Evolutionary conservation across 352 stramenopile genomes (phyloP), one percentile per base, ranked within the genome.

Genomic region (Thalassiosira delicatula): DNA sequence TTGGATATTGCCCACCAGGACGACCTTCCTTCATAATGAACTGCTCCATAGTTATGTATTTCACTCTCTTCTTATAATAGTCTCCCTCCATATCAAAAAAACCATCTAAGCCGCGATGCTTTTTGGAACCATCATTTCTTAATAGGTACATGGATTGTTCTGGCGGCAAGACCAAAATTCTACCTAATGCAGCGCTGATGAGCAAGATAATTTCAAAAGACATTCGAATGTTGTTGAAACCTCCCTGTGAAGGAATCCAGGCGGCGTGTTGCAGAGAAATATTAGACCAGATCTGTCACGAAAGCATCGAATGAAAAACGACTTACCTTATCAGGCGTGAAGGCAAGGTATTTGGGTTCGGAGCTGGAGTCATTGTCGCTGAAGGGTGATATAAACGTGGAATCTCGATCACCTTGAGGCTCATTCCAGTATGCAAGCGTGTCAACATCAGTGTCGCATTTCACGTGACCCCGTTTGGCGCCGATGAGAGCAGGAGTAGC

Each of bases 101-200:
- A 60, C 91, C 87, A 65, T 79, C 85, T 80, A 94, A 94, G 11
- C 84, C 90, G 42, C 83, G 80, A 25, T 91, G 69, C 32, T 78
- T 87, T 42, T 88, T 86, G 2, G 27, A 29, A 51, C 40, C 63
- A 81, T 78, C 70, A 61, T 66, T 73, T 59, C 59, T 80, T 51
- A 96, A 66, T 49, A 95, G 84, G 83, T 97, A 97, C 56, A 96
- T 85, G 17, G 76, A 81, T 78, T 95, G 88, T 23, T 91, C 87
- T n/a, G 93, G 91, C 21, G 94, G 94, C 59, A 97, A 76, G 8
- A 97, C 93, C 9, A 97, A 75, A 21, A 88, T 96, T 59, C 94
- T 76, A n/a, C 90, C 93, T n/a, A 93, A 95, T 42, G 79, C 91
- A 61, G 81, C 85, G 25, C 93, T 93, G 72, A 96, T 88, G 8